Base-by-base conservation (phyloP, 208 protist species). In the Crithidia sp. region DNA sequence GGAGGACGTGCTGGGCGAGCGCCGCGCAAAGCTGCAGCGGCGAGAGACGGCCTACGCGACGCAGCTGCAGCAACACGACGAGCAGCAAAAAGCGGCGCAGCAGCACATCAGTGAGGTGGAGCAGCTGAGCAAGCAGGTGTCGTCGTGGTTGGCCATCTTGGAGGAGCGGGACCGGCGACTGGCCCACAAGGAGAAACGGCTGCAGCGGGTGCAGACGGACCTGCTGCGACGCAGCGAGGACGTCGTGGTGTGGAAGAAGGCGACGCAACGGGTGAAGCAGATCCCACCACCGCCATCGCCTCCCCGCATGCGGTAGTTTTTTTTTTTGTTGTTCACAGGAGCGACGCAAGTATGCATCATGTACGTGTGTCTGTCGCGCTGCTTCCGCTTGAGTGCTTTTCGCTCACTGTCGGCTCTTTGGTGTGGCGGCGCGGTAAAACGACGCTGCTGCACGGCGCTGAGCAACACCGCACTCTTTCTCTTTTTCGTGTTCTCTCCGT, bases 121-220 rank as follows among this genome's bases (percentile, higher is more conserved):
- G 69, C 67, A 76, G 69, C 82, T 95, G 28, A 80, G 81, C 54
- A 85, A 85, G 65, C 78, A 74, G 58, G 88, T 94, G 44, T 74
- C 85, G 7, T 83, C 68, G 76, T 94, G 89, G 88, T 70, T 96
- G 57, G 77, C 78, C 14, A 93, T 91, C 45, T 70, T 96, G 0
- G 85, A 96, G 66, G 86, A 87, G 65, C 83, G 92, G 17, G 83
- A 96, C 57, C 76, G 67, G 14, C 70, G 74, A 16, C 60, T 93
- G 52, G 57, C 72, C 8, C 50, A 58, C 17, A 93, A 95, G 81
- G 89, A 96, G 75, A 71, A 82, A 67, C 76, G 84, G 17, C 77
- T 96, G 73, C 75, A 75, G 52, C 79, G 75, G 16, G 82, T 90
- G 66, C 83, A 92, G 76, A 52, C 57, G 10, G 88, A 96, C 47